Conservation (phyloP, 768 basidiomycete species). For the Suillus americanus region DNA sequence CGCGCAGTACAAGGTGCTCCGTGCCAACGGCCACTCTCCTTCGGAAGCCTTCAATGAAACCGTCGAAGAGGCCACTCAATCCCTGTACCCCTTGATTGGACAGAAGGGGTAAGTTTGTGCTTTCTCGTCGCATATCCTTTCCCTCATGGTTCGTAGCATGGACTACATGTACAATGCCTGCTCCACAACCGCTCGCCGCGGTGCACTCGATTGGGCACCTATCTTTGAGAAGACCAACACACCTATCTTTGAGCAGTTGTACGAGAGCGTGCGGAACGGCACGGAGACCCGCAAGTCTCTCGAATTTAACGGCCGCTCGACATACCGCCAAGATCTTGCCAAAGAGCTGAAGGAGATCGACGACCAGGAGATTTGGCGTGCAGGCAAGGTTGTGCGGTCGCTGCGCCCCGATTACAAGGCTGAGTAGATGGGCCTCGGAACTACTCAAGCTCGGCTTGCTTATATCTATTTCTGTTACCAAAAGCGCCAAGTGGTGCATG, state of each 20-base stretch:
- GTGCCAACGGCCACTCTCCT: slow-evolving; percentile 93
- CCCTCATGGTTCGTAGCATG: slow-evolving; percentile 57
- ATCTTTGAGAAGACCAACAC: slow-evolving; percentile 93
- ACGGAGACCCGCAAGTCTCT: slow-evolving; percentile 97
- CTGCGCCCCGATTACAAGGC: slow-evolving; percentile 85
- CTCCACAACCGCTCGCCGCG: slow-evolving; percentile 98
- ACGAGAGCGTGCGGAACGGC: slow-evolving; percentile 92
- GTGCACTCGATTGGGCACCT: slow-evolving; percentile 99
- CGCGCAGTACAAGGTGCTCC: slow-evolving; percentile 97
- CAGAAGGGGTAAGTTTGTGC: slow-evolving; percentile 70
- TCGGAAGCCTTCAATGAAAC: slow-evolving; percentile 99
- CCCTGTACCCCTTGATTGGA: slow-evolving; percentile 95
- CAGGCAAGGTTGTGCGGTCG: slow-evolving; percentile 90
- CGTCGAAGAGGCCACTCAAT: slow-evolving; percentile 99
- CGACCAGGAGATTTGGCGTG: slow-evolving; percentile 98
- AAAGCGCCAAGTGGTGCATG: slow-evolving; percentile 26
- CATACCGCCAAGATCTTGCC: slow-evolving; percentile 91
- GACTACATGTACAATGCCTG: slow-evolving; percentile 99
- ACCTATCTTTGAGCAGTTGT: slow-evolving; percentile 93
- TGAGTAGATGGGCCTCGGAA: slow-evolving; percentile 34
- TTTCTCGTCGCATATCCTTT: background rate
- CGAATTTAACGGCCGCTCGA: slow-evolving; percentile 90
- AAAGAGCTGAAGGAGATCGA: slow-evolving; percentile 94
- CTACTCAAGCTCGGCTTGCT: background rate
- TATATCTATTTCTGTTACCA: slow-evolving; percentile 11